phyloP scores from a whole-genome alignment of 352 stramenopile species.

The Globisporangium spiculum region DNA sequence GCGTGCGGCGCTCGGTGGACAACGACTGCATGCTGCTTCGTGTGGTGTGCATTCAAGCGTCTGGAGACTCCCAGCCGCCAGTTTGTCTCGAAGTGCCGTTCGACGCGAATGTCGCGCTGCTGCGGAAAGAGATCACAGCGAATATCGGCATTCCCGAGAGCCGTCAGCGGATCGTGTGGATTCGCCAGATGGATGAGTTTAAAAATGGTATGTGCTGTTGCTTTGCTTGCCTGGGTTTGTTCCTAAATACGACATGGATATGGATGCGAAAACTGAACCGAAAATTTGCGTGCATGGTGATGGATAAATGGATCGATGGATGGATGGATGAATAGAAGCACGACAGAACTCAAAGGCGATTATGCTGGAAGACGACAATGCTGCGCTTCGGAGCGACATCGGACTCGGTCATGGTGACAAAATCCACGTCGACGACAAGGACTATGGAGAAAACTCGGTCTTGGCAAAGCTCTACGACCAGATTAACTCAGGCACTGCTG shows the following conservation, averaged over 20 bases:
- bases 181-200: constrained; percentile 82
- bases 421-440: constrained; percentile 84
- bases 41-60: constrained; percentile 83
- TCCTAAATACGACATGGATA: constrained; percentile 1
- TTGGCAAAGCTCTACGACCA: constrained; percentile 78
- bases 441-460: constrained; percentile 74
- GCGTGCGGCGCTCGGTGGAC: constrained; percentile 76
- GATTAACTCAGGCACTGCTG: constrained; percentile 82
- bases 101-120: constrained; percentile 65
- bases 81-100: constrained; percentile 83
- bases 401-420: constrained; percentile 86
- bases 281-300: neutral
- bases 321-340: constrained; percentile 39
- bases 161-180: constrained; percentile 88
- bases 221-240: neutral
- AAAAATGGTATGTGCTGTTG: constrained; percentile 53
- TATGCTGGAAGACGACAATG: constrained; percentile 64
- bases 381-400: constrained; percentile 76
- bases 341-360: constrained; percentile 64
- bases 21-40: constrained; percentile 86
- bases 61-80: constrained; percentile 72
- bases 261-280: neutral
- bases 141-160: constrained; percentile 79
- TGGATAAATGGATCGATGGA: neutral
- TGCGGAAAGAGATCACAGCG: constrained; percentile 75